Percentiles rank a stretch among this genome's conserved stretches.
These are phyloP conservation scores for Stephanodiscus minutulus DNA, from an alignment of 108 stramenopile species.

Conservation along the genomic window DNA sequence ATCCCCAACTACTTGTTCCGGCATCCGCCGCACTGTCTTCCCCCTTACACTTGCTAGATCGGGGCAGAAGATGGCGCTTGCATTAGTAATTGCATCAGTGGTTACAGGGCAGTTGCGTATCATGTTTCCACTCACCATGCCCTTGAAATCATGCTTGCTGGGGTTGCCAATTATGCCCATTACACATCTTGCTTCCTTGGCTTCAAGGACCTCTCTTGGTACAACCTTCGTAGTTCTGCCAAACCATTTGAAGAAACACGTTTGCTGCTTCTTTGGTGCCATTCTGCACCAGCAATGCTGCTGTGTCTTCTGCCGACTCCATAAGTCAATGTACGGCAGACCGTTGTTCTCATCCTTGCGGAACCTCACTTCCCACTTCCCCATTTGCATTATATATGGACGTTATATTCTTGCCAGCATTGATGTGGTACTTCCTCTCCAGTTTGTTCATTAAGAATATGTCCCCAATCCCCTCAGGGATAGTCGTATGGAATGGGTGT, in stretches of 20 bases:
- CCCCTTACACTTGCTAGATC: constrained; percentile 29
- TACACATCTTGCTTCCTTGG: constrained; percentile 32
- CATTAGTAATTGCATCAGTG: constrained; percentile 10
- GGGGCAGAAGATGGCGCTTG: constrained; percentile 33
- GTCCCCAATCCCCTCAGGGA: constrained; percentile 21
- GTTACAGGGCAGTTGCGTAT: constrained; percentile 35
- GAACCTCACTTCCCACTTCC: background rate
- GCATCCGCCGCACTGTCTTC: constrained; percentile 20
- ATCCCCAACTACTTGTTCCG: constrained; percentile 10
- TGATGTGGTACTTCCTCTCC: constrained; percentile 7
- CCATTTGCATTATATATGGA: constrained; percentile 23
- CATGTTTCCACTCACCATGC: constrained; percentile 20
- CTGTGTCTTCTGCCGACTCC: background rate
- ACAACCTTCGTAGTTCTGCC: background rate
- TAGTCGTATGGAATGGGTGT: too few relatives aligned
- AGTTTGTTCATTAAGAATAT: constrained; percentile 20
- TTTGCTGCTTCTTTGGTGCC: background rate
- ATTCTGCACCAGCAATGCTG: constrained; percentile 6
- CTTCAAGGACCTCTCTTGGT: constrained; percentile 15
- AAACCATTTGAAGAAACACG: constrained; percentile 13
- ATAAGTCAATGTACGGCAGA: background rate
- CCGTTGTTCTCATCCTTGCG: background rate
- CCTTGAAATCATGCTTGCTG: background rate
- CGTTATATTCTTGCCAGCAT: constrained; percentile 8
- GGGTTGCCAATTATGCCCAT: too few relatives aligned